Conservation (phyloP, 1,139 yeast species). For the Diutina neorugosa region DNA sequence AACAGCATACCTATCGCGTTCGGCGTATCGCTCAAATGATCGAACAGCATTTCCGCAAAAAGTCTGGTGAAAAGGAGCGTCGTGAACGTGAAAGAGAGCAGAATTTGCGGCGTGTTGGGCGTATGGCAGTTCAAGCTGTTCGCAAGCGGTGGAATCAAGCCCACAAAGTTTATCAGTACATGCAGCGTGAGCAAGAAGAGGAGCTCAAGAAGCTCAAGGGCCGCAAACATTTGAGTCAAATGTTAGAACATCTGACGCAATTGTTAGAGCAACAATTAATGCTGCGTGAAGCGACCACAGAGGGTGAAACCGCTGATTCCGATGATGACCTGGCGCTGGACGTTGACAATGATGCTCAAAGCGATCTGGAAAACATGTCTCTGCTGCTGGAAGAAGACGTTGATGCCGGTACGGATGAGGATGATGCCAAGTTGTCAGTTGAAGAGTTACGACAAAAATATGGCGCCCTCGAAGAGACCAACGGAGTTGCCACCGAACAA, state of each 20-base stretch:
- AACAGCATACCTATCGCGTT: conserved; percentile 54
- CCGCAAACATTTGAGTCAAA: conserved; percentile 76
- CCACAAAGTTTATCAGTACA: conserved; percentile 58
- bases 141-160: conserved; percentile 81
- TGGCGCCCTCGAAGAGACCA: conserved; percentile 22
- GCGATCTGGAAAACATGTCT: conserved; percentile 12
- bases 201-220: conserved; percentile 67
- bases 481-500: conserved; percentile 7
- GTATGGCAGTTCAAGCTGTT: conserved; percentile 62
- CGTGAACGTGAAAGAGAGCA: conserved; percentile 60
- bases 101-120: conserved; percentile 55
- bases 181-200: conserved; percentile 46
- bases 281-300: conserved; percentile 9
- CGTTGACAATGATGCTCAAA: conserved; percentile 10
- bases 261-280: conserved; percentile 73
- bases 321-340: conserved; percentile 8
- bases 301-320: conserved; percentile 10
- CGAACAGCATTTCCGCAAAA: conserved; percentile 76
- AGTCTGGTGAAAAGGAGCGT: conserved; percentile 83
- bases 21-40: conserved; percentile 71
- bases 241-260: conserved; percentile 85
- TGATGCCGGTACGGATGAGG: conserved; percentile 17
- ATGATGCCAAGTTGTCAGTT: conserved; percentile 46
- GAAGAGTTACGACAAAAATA: conserved; percentile 60
- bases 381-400: conserved; percentile 12